phyloP scores from a whole-genome alignment of 371 early-diverging fungal genomes.

The Rhizopus sp. region DNA sequence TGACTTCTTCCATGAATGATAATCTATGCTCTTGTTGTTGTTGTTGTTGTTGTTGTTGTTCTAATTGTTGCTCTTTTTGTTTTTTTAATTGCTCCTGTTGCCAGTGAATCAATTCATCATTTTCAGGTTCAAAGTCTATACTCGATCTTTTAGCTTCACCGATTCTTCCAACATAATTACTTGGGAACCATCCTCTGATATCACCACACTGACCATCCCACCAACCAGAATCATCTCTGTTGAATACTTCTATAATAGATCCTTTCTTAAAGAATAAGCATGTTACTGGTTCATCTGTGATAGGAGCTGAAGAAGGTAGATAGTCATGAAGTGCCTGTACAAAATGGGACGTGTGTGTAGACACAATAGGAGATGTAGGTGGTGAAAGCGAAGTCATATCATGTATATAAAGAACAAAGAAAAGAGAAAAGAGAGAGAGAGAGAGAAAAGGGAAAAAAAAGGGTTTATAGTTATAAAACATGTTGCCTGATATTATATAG shows the following conservation, averaged over 20 bases:
- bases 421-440: constrained; percentile 1
- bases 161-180: constrained; percentile 51
- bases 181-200: constrained; percentile 55
- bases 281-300: constrained; percentile 36
- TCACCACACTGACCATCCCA: constrained; percentile 55
- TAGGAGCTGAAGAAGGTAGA: constrained; percentile 38
- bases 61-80: constrained; percentile 4
- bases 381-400: constrained; percentile 7
- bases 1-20: constrained; percentile 8
- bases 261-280: constrained; percentile 51
- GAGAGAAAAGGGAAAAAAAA: not conserved
- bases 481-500: not conserved
- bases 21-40: not conserved
- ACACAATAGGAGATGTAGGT: constrained; percentile 20
- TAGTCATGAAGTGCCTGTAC: constrained; percentile 55
- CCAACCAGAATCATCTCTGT: constrained; percentile 53
- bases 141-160: constrained; percentile 39
- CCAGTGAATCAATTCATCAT: constrained; percentile 35
- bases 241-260: constrained; percentile 54
- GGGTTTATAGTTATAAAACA: not conserved
- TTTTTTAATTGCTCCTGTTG: constrained; percentile 11
- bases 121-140: constrained; percentile 43
- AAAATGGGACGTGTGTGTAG: constrained; percentile 41
- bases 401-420: not conserved
- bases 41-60: constrained; percentile 9